phyloP scores from a whole-genome alignment of 2,329 filamentous ascomycete species.

The Sarocladium strictum region DNA sequence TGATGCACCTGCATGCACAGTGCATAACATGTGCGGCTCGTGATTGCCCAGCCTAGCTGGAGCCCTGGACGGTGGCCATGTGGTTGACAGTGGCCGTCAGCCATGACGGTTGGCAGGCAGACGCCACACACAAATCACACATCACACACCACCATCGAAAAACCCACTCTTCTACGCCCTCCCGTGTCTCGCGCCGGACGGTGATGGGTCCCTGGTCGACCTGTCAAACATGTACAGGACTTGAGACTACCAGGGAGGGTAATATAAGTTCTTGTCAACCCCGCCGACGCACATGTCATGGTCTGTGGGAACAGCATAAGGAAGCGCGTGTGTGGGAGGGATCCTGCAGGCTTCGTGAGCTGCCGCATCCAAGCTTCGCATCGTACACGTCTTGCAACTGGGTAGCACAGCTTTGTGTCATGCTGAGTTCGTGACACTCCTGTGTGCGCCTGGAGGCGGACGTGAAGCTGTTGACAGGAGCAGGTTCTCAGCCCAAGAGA shows the following conservation, averaged over 20 bases:
- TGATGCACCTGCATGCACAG: background rate
- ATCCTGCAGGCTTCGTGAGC: background rate
- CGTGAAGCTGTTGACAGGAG: background rate
- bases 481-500: background rate
- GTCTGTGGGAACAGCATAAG: no score
- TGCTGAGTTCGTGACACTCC: background rate
- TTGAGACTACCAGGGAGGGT: background rate
- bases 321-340: background rate
- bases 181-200: no score
- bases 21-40: background rate
- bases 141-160: no score
- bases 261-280: background rate
- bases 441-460: background rate
- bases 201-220: no score
- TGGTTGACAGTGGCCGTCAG: background rate
- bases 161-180: no score
- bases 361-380: background rate
- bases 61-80: background rate
- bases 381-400: background rate
- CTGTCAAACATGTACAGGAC: no score
- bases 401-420: conserved; percentile 3
- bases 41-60: background rate
- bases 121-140: no score
- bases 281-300: background rate
- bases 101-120: no score